Conservation (phyloP, 2,329 filamentous ascomycete genomes). For the Phaeophleospora eucalypticola region DNA sequence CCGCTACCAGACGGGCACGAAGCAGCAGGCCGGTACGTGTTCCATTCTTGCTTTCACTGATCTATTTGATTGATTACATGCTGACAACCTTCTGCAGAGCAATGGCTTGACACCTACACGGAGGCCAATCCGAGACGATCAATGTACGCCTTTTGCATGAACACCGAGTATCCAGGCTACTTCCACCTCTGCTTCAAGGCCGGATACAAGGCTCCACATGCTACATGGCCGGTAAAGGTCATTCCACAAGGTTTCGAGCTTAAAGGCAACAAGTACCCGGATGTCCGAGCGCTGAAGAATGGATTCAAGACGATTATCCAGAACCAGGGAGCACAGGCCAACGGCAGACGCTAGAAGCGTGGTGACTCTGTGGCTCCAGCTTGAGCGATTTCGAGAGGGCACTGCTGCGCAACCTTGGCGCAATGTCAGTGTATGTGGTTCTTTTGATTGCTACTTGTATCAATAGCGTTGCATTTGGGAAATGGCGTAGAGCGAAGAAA, state of each 20-base stretch:
- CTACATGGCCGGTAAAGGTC: slow-evolving; percentile 81
- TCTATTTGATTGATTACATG: slow-evolving; percentile 6
- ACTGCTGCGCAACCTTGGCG: too few relatives aligned
- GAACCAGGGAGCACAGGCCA: slow-evolving; percentile 25
- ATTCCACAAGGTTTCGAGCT: slow-evolving; percentile 92
- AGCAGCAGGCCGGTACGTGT: slow-evolving; percentile 75
- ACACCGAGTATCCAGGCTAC: slow-evolving; percentile 86
- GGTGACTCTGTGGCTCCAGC: not conserved
- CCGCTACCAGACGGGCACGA: slow-evolving; percentile 81
- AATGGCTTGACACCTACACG: slow-evolving; percentile 94
- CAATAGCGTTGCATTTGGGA: not conserved
- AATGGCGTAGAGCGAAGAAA: not conserved
- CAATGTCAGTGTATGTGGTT: not conserved
- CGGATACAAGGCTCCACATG: slow-evolving; percentile 66
- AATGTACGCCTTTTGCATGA: slow-evolving; percentile 93
- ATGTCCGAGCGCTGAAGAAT: slow-evolving; percentile 93
- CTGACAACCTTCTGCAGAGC: slow-evolving; percentile 54
- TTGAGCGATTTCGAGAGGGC: not conserved
- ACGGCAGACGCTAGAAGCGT: slow-evolving; percentile 14
- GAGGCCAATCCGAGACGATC: slow-evolving; percentile 92
- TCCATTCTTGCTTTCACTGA: not conserved
- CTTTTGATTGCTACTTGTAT: not conserved
- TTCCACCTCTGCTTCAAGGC: slow-evolving; percentile 97
- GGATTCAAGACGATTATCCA: slow-evolving; percentile 84
- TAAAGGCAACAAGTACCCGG: slow-evolving; percentile 81